Base-by-base conservation (phyloP, 768 basidiomycete genomes). In the Terana coerulea region DNA sequence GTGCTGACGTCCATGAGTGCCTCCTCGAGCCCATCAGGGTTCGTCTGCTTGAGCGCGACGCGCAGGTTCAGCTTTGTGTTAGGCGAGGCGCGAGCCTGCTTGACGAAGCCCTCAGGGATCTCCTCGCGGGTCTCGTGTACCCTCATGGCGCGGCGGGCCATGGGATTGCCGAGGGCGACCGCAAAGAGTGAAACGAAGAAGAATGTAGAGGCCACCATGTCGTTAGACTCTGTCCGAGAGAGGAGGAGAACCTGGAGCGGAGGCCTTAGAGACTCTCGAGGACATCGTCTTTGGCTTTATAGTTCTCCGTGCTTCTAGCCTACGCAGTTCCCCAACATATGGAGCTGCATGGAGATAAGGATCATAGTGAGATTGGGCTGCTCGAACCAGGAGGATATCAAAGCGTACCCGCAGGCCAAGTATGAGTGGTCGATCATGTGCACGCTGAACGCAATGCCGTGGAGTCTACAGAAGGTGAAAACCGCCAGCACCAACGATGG, bases 1-100 rank as follows among this genome's bases (percentile, higher is more conserved):
- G 67, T 69, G 53, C 69, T 71, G 55, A 73, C 70, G 35, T 63
- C 69, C 52, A 64, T 59, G 19, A 73, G 64, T 7, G 60, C 64
- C 44, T 67, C 59, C 55, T 72, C 66, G 7, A 75, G 69, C 9
- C 71, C 72, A 9, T 50, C 50, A 25, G 67, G 64, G 54, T 75
- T 59, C 44, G 56, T 65, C 47, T 67, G 67, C 19, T 60, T 61
- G 43, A 75, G 64, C 3, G 65, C 72, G 43, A 75, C 54, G 37
- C 70, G 69, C 36, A 75, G 59, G 47, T 64, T 68, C 34, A 77
- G 61, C 12, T 59, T 53, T 0, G 63, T 55, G 47, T 67, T 63
- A 2, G 61, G 52, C 5, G 65, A 44, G 2, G 72, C 69, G 29
- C 64, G 41, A 19, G 68, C 69, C 14, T 52, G 53, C 37, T 52